These are phyloP conservation scores for Willaertia magna DNA, from an alignment of 208 protist species.

Conservation along the genomic window DNA sequence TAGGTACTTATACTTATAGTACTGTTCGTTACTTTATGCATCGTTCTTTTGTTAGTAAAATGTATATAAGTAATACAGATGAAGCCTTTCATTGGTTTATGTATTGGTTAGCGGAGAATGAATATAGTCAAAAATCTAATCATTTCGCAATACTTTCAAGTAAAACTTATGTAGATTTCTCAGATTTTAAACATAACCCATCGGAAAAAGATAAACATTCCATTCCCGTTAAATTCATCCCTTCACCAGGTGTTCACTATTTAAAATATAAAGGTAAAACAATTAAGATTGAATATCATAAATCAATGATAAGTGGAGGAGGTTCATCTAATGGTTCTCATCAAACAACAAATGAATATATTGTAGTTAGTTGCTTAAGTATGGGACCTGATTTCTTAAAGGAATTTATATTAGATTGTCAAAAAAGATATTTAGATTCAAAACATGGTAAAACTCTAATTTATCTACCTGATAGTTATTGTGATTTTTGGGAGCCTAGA, in stretches of 20 bases:
- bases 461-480: conserved; percentile 1
- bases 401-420: not conserved
- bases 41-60: not conserved
- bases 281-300: not conserved
- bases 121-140: not conserved
- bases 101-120: not conserved
- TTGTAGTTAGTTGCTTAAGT: not conserved
- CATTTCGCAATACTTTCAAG: not conserved
- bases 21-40: not conserved
- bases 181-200: not conserved
- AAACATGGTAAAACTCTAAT: conserved; percentile 5
- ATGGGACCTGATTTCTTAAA: not conserved
- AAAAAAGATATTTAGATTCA: not conserved
- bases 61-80: not conserved
- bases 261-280: not conserved
- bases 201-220: not conserved
- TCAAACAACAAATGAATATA: not conserved
- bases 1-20: not conserved
- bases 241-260: not conserved
- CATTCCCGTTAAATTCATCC: not conserved
- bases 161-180: not conserved
- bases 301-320: not conserved
- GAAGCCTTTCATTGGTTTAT: conserved; percentile 7
- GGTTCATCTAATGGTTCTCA: too few species aligned
- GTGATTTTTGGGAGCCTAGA: not conserved